Evolutionary conservation across 345 rosid genomes (phyloP).

Genomic region (Salix exigua): DNA sequence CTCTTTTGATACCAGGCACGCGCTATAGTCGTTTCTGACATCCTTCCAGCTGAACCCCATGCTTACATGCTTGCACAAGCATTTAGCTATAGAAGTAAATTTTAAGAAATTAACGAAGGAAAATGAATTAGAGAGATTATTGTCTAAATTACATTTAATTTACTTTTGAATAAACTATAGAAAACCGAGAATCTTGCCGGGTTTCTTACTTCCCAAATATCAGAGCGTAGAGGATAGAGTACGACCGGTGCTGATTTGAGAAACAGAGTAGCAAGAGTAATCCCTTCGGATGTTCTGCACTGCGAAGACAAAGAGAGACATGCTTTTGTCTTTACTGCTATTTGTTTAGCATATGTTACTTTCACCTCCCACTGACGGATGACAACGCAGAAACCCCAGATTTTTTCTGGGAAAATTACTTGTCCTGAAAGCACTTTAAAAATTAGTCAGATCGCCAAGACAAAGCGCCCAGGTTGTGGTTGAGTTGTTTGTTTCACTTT

Average conservation of each 20-base stretch:
- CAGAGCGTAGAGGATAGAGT: background rate
- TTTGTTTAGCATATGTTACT: constrained; percentile 19
- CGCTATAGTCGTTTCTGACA: background rate
- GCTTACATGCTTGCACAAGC: background rate
- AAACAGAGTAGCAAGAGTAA: constrained; percentile 16
- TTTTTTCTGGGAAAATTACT: background rate
- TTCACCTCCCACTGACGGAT: constrained; percentile 23
- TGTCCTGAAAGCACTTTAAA: background rate
- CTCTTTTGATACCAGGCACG: background rate
- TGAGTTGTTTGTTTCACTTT: background rate
- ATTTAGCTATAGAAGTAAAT: background rate
- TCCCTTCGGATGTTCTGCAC: constrained; percentile 7
- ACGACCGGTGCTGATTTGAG: background rate
- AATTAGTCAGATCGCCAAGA: background rate
- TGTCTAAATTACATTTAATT: background rate
- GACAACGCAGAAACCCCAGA: background rate
- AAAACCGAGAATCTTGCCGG: background rate
- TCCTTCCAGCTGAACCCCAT: background rate
- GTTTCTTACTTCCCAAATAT: background rate
- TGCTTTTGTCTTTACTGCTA: constrained; percentile 16
- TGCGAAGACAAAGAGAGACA: constrained; percentile 24
- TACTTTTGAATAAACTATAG: background rate
- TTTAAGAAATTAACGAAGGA: background rate
- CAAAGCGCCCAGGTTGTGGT: background rate
- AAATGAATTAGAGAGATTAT: background rate